A percentile compares a stretch with the other conserved stretches of the same genome.
Conservation (phyloP, 768 basidiomycete species). For the Mrakia blollopis region DNA sequence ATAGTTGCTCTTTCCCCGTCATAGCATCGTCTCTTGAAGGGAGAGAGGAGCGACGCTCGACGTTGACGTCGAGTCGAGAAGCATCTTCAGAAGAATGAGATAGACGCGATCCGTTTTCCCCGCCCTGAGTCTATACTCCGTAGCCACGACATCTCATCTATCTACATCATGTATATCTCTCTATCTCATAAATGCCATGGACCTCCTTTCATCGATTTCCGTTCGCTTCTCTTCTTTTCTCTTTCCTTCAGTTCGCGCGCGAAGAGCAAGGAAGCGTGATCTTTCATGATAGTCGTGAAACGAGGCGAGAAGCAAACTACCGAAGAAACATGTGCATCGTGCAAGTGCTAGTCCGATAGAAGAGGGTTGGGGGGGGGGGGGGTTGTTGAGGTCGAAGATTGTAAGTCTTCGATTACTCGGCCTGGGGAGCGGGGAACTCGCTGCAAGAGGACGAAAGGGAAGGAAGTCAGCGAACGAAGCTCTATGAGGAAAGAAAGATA, state of each 20-base stretch:
- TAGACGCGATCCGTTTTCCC: too few species aligned
- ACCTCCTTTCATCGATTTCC: too few species aligned
- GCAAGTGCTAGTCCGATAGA: background rate
- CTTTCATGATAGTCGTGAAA: background rate
- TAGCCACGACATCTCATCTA: too few species aligned
- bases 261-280: background rate
- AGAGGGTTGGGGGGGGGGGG: background rate
- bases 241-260: background rate
- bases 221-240: too few species aligned
- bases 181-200: too few species aligned
- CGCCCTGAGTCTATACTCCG: too few species aligned
- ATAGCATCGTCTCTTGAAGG: too few species aligned
- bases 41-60: too few species aligned
- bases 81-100: too few species aligned
- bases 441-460: background rate
- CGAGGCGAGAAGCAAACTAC: background rate
- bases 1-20: too few species aligned
- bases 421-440: constrained; percentile 14
- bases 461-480: background rate
- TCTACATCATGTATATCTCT: too few species aligned
- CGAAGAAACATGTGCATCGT: background rate
- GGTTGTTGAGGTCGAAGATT: background rate
- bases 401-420: constrained; percentile 1
- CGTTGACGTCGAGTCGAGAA: too few species aligned
- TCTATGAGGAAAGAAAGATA: background rate